A percentile compares a stretch with the other conserved stretches of the same genome.
phyloP scores from a whole-genome alignment of 139 green algal species.

The Coelastrella sp. region DNA sequence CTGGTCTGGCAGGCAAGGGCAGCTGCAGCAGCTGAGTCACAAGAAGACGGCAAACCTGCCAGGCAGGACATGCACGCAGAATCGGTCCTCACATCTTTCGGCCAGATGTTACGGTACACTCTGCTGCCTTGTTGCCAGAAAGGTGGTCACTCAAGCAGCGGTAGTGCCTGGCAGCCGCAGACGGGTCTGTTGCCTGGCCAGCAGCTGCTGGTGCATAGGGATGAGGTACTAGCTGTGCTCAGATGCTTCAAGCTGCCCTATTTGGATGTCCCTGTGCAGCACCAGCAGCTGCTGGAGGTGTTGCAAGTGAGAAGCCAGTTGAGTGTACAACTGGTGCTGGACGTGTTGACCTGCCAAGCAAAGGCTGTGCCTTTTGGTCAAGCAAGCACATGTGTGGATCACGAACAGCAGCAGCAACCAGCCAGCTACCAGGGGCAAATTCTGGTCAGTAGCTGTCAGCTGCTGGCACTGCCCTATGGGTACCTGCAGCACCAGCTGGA shows the following conservation, averaged over 20 bases:
- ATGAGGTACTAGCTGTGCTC: background rate
- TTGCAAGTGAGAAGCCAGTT: background rate
- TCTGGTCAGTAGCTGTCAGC: background rate
- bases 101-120: background rate
- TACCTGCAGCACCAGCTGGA: slow-evolving; percentile 11
- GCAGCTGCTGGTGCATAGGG: background rate
- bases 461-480: background rate
- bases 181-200: background rate
- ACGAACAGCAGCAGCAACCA: background rate
- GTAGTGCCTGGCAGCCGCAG: background rate
- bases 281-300: slow-evolving; percentile 3
- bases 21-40: background rate
- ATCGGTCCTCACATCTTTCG: background rate
- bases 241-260: slow-evolving; percentile 7
- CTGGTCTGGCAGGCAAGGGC: background rate
- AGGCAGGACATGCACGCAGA: background rate
- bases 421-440: background rate
- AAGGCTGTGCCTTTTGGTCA: background rate
- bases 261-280: background rate
- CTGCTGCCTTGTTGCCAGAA: background rate
- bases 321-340: background rate
- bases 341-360: background rate
- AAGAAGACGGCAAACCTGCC: background rate
- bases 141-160: background rate
- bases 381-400: background rate